These are phyloP conservation scores for Westerdykella ornata DNA, from an alignment of 2,329 filamentous ascomycete genomes.

Conservation along the genomic window DNA sequence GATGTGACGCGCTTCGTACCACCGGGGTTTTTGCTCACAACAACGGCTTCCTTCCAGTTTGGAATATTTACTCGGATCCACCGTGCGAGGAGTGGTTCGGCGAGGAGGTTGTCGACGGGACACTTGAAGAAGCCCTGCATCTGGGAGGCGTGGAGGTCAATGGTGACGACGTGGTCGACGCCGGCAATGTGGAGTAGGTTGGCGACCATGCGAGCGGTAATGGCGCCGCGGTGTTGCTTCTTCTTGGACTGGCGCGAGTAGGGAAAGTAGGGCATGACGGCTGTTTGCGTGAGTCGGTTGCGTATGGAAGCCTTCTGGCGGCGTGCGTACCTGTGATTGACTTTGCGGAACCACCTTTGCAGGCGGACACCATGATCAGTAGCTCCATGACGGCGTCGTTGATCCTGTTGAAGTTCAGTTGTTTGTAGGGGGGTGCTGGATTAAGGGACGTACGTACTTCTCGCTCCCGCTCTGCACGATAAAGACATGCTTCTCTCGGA, in stretches of 20 bases:
- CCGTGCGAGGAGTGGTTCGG: slow-evolving; percentile 87
- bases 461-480: slow-evolving; percentile 94
- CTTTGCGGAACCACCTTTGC: slow-evolving; percentile 94
- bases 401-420: slow-evolving; percentile 50
- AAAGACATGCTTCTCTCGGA: slow-evolving; percentile 97
- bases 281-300: slow-evolving; percentile 41
- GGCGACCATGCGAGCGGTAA: slow-evolving; percentile 93
- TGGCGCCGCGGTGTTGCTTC: slow-evolving; percentile 92
- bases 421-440: background rate
- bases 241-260: slow-evolving; percentile 99
- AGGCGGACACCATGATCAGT: slow-evolving; percentile 97
- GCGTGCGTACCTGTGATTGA: slow-evolving; percentile 81
- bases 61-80: slow-evolving; percentile 90
- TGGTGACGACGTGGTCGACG: slow-evolving; percentile 94
- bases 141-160: slow-evolving; percentile 86
- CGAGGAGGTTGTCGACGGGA: slow-evolving; percentile 93
- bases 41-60: slow-evolving; percentile 84
- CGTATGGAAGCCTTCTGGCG: slow-evolving; percentile 4
- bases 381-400: slow-evolving; percentile 99
- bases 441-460: slow-evolving; percentile 46
- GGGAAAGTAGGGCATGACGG: slow-evolving; percentile 91
- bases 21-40: slow-evolving; percentile 96
- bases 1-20: slow-evolving; percentile 97
- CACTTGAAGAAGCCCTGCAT: slow-evolving; percentile 99
- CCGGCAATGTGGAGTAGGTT: slow-evolving; percentile 90